A percentile compares a stretch with the other conserved stretches of the same genome.
Evolutionary conservation across 495 filamentous ascomycete species (phyloP).

Genomic region (Aspergillus affinis): DNA sequence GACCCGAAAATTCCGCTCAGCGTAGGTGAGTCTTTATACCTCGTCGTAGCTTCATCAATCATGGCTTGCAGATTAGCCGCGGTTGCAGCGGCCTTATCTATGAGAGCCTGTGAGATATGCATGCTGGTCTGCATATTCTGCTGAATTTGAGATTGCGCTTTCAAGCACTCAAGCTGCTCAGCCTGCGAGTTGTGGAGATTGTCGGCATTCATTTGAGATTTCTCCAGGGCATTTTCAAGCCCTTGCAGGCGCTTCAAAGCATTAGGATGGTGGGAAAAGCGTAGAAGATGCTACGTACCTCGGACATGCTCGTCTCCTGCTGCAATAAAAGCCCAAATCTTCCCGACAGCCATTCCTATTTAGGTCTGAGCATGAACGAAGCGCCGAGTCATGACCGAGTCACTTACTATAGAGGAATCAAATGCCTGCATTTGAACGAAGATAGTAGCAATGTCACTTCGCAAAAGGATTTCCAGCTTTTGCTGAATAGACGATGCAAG

Average conservation of each 20-base stretch:
- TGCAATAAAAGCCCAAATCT: conserved; percentile 32
- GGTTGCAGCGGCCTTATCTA: conserved; percentile 36
- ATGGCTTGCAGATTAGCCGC: conserved; percentile 42
- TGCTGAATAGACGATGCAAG: conserved; percentile 29
- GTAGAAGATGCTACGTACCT: conserved; percentile 26
- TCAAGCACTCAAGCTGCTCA: conserved; percentile 35
- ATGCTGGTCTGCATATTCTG: conserved; percentile 33
- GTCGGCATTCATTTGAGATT: conserved; percentile 36
- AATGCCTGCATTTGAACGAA: conserved; percentile 31
- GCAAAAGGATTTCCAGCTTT: conserved; percentile 28
- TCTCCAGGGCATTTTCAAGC: conserved; percentile 36
- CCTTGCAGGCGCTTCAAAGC: conserved; percentile 33
- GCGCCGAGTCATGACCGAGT: too few relatives aligned
- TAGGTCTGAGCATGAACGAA: conserved; percentile 9
- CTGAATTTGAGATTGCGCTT: conserved; percentile 35
- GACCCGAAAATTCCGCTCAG: conserved; percentile 22
- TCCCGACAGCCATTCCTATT: conserved; percentile 33
- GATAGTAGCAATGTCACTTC: conserved; percentile 27
- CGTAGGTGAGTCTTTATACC: conserved; percentile 29
- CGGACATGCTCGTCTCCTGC: conserved; percentile 30
- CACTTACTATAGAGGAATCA: conserved; percentile 33
- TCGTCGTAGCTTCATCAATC: conserved; percentile 41
- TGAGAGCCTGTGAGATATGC: conserved; percentile 36
- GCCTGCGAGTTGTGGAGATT: conserved; percentile 38
- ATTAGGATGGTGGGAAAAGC: conserved; percentile 15